Evolutionary conservation across 306 rosid species (phyloP), one percentile per base, ranked within the genome.

Genomic region (Ormosia semicastrata): DNA sequence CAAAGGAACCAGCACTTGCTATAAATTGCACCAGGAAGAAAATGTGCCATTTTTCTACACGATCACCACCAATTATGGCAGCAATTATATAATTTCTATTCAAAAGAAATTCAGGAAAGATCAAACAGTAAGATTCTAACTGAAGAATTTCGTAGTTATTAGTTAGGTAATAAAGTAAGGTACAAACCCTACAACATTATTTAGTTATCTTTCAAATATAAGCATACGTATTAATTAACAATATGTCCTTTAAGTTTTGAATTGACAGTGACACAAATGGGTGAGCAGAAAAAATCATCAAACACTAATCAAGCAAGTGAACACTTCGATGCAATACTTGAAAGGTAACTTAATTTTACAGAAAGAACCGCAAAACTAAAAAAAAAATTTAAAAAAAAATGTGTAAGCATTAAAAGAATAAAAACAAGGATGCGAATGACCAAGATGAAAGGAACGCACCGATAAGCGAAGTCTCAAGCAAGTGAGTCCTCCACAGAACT

Each of bases 401-500:
- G 14, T 2, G 17, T 14, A 6, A 47, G 43, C 70, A 68, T 2
- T 18, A 18, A 56, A 76, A 65, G 24, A 33, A 40, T 37, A 33
- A 24, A 24, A 63, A 15, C 47, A 73, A 44, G 8, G 33, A 76
- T 58, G 65, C 9, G 66, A 76, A 71, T 59, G 53, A 81, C 14
- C 8, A 34, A 49, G 77, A 41, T 50, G 29, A 77, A 53, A 65
- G 24, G 36, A 88, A 68, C 88, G 30, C 75, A 95, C 99, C 94
- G 86, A 93, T 88, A 2, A 95, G 92, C 10, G 98, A 93, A 84
- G 98, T 96, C 86, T 95, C 97, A 8, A 95, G 96, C 92, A 95
- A 82, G 82, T 95, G 99, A 70, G 99, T 92, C 84, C 98, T 95
- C 96, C 97, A 95, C 4, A 95, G 88, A 88, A 93, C 99, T 81